phyloP scores from a whole-genome alignment of 2,329 filamentous ascomycete species.

The Parastagonospora avenae region DNA sequence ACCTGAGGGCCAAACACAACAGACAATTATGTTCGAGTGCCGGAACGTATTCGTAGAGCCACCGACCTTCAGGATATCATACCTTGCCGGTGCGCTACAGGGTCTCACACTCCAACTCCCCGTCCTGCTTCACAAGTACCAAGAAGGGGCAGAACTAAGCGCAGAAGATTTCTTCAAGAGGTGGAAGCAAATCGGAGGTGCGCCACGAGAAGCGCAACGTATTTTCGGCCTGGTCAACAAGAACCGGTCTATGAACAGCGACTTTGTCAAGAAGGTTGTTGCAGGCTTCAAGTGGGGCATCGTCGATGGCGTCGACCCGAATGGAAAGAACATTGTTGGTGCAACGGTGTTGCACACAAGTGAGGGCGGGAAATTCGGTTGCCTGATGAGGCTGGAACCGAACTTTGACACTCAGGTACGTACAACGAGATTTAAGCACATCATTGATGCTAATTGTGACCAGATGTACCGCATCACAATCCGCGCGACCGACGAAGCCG shows the following conservation, averaged over 20 bases:
- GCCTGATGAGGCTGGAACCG: conserved; percentile 89
- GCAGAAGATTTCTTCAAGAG: conserved; percentile 98
- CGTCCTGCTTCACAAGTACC: conserved; percentile 90
- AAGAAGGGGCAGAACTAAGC: conserved; percentile 85
- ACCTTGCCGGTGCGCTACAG: conserved; percentile 90
- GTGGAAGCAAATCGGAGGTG: conserved; percentile 97
- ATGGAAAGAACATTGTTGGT: conserved; percentile 90
- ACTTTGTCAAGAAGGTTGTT: conserved; percentile 73
- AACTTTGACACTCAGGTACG: conserved; percentile 90
- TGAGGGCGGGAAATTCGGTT: conserved; percentile 89
- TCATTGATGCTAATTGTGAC: conserved; percentile 18
- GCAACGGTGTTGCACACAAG: conserved; percentile 83
- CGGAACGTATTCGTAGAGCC: conserved; percentile 79
- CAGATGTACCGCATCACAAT: conserved; percentile 97
- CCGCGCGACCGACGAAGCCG: conserved; percentile 87
- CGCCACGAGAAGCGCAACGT: conserved; percentile 82
- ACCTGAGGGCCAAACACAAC: conserved; percentile 79
- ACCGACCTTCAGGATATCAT: conserved; percentile 92
- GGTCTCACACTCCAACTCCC: conserved; percentile 90
- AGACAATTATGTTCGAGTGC: conserved; percentile 93
- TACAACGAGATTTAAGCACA: conserved; percentile 7
- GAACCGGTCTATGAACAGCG: conserved; percentile 68
- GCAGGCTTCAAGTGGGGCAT: conserved; percentile 90
- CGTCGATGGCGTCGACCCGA: conserved; percentile 85
- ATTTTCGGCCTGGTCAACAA: conserved; percentile 75